Percentiles rank a stretch among this genome's conserved stretches.
Evolutionary conservation across 805 yeast species (phyloP).

Genomic region (Yamadazyma insecticola): DNA sequence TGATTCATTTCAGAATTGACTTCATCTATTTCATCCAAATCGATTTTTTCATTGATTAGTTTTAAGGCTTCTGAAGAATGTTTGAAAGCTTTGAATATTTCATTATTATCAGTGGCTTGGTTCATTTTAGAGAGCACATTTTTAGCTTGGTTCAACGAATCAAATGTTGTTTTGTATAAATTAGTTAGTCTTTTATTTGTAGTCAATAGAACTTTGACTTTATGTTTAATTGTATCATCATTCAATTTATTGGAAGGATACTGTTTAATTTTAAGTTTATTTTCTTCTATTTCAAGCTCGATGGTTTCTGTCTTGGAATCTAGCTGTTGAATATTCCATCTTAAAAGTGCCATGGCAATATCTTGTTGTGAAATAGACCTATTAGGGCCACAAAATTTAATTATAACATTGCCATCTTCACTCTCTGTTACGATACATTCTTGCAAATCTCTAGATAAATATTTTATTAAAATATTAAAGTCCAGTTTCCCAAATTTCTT

Average conservation of each 20-base stretch:
- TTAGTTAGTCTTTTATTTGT: constrained; percentile 4
- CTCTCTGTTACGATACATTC: constrained; percentile 7
- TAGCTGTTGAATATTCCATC: constrained; percentile 15
- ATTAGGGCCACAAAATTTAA: constrained; percentile 16
- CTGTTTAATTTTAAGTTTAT: constrained; percentile 14
- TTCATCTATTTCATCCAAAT: constrained; percentile 22
- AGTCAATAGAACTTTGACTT: constrained; percentile 7
- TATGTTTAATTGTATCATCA: constrained; percentile 15
- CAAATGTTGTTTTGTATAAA: constrained; percentile 4
- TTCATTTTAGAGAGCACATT: constrained; percentile 27
- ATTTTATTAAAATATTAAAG: constrained; percentile 21
- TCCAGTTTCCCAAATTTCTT: constrained; percentile 14
- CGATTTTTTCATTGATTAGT: constrained; percentile 22
- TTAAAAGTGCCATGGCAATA: constrained; percentile 23
- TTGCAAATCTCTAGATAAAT: constrained; percentile 23
- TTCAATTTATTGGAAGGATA: constrained; percentile 7
- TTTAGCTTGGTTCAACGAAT: constrained; percentile 21
- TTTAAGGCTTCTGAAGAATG: constrained; percentile 22
- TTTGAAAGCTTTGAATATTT: constrained; percentile 20
- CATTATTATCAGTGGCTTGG: constrained; percentile 27
- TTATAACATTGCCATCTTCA: constrained; percentile 13
- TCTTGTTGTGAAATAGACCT: constrained; percentile 23
- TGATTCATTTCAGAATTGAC: constrained; percentile 25
- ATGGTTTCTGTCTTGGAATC: constrained; percentile 10
- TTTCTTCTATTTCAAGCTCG: constrained; percentile 11